Percentiles rank a stretch among this genome's conserved stretches.
Evolutionary conservation across 208 protist genomes (phyloP).

Genomic region (Eutreptiella sp.): DNA sequence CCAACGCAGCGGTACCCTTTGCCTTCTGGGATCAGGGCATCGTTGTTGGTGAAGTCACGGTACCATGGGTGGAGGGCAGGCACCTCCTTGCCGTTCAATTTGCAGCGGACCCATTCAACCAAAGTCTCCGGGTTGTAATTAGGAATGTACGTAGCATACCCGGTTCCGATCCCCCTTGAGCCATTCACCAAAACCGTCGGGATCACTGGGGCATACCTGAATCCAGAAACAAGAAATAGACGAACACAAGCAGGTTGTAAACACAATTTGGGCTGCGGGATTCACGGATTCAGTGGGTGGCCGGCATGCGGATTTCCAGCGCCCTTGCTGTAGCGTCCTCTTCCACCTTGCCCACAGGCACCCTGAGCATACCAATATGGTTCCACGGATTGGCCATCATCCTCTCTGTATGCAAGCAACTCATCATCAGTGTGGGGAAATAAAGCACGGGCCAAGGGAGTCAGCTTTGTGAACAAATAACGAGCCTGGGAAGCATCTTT

Average conservation of each 20-base stretch:
- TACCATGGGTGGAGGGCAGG: conserved; percentile 92
- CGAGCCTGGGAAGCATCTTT: conserved; percentile 95
- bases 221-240: too few relatives aligned
- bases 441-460: conserved; percentile 79
- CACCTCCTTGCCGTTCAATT: conserved; percentile 72
- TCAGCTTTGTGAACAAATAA: conserved; percentile 99
- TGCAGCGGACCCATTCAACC: conserved; percentile 72
- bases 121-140: conserved; percentile 96
- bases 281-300: too few relatives aligned
- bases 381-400: conserved; percentile 98
- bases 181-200: conserved; percentile 99
- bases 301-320: too few relatives aligned
- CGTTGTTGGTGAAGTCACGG: conserved; percentile 89
- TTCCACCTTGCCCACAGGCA: too few relatives aligned
- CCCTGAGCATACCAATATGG: too few relatives aligned
- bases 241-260: too few relatives aligned
- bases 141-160: conserved; percentile 96
- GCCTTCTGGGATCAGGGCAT: conserved; percentile 65
- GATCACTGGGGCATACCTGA: conserved; percentile 98
- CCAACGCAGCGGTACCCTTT: conserved; percentile 61
- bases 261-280: too few relatives aligned
- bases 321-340: too few relatives aligned
- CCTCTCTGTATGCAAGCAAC: conserved; percentile 94
- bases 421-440: conserved; percentile 96
- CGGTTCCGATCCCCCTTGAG: conserved; percentile 97